phyloP scores from a whole-genome alignment of 2,329 filamentous ascomycete genomes.

The Aureobasidium sp. region DNA sequence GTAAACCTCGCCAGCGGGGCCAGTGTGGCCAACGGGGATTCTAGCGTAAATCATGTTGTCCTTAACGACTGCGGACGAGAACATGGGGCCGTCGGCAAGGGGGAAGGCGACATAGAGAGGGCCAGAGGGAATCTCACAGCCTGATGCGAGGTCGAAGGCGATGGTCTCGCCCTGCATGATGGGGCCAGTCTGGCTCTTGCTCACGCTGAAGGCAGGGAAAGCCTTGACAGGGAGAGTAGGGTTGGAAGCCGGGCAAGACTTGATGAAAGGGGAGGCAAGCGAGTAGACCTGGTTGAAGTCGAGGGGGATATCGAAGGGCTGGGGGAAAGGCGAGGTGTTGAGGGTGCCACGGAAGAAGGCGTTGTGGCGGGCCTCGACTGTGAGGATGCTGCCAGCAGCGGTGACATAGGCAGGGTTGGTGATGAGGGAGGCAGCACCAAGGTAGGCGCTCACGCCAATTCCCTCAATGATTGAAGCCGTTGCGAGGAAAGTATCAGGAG shows the following conservation, averaged over 20 bases:
- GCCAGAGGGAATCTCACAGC: conserved; percentile 24
- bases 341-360: conserved; percentile 60
- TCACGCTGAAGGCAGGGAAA: conserved; percentile 28
- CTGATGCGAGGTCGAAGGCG: conserved; percentile 26
- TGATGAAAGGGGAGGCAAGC: conserved; percentile 70
- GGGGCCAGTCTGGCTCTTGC: conserved; percentile 4
- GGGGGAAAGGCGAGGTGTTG: conserved; percentile 59
- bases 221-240: conserved; percentile 63
- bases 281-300: conserved; percentile 67
- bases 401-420: conserved; percentile 65
- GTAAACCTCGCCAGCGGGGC: conserved; percentile 31
- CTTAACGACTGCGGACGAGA: conserved; percentile 23
- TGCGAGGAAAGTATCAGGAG: conserved; percentile 56
- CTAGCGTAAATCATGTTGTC: conserved; percentile 15
- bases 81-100: conserved; percentile 27
- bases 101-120: conserved; percentile 32
- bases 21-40: conserved; percentile 24
- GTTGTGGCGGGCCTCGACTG: conserved; percentile 70
- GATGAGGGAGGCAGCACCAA: conserved; percentile 67
- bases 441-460: conserved; percentile 66
- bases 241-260: conserved; percentile 61
- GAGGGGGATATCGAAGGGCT: conserved; percentile 68
- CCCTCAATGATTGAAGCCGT: conserved; percentile 62
- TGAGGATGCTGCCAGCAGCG: conserved; percentile 68
- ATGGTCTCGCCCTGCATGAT: conserved; percentile 25